Base-by-base conservation (phyloP, 768 basidiomycete genomes). In the Sarcodon sp. region DNA sequence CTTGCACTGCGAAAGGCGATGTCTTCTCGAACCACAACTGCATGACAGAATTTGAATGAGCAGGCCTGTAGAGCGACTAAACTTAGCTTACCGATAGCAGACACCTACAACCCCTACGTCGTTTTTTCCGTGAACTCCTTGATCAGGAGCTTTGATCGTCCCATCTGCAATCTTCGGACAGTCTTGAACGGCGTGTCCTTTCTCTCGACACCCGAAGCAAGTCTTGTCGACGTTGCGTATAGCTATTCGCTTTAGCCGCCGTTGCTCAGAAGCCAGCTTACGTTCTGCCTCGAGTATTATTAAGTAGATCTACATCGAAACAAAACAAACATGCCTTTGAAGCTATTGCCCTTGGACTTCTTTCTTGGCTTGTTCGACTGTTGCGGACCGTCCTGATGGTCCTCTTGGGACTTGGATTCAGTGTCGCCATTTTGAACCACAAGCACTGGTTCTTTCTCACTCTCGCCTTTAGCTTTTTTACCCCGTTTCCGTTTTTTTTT, bases 161-260 rank as follows among this genome's bases (percentile, higher is more conserved):
- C 39, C 39, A 32, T 64, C 56, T 33, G 57, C 49, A 9, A 66
- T 53, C 12, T 67, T 75, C 0, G 86, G 84, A 59, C 92, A 97
- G 49, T 90, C 77, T 59, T 71, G 80, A 3, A 90, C 90, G 1
- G 83, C 69, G 58, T 97, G 92, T 0, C 92, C 92, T 52, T 71
- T 77, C 57, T 80, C 70, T 46, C 92, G 75, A 66, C 92, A 97
- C 3, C 83, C 85, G 62, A 91, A 93, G 60, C 92, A 96, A 6
- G 75, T 79, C 1, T 81, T 90, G 2, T 67, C 62, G 7, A 70
- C 65, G 10, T 70, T 54, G 38, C 77, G 75, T 43, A 82, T 76
- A 3, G 73, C 59, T 45, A 77, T 74, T 35, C 90, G 78, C 53
- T 76, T 72, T 46, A 80, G 57, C 11, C 89, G 74, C 44, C 91